phyloP scores from a whole-genome alignment of 2,329 filamentous ascomycete species.

The Colletotrichum godetiae region DNA sequence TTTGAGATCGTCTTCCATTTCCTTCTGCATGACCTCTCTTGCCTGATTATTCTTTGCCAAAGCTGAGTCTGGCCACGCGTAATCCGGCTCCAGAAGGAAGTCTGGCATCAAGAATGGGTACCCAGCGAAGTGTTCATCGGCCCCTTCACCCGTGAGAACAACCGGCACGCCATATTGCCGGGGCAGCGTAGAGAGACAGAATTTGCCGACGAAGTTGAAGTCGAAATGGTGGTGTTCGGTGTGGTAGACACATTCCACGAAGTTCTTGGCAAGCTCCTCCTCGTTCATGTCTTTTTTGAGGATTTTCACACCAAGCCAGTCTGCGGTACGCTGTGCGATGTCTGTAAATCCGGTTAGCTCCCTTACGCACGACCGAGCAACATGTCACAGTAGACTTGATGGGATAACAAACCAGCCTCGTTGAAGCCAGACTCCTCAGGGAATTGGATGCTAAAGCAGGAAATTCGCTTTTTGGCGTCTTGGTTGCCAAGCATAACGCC shows the following conservation, averaged over 20 bases:
- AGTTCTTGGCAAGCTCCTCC: slow-evolving; percentile 42
- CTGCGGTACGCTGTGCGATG: slow-evolving; percentile 47
- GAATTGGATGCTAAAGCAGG: slow-evolving; percentile 63
- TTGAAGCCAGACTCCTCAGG: slow-evolving; percentile 59
- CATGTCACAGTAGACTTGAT: no score
- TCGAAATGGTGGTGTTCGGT: slow-evolving; percentile 52
- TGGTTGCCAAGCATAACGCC: slow-evolving; percentile 57
- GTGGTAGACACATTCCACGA: slow-evolving; percentile 45
- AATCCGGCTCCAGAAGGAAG: slow-evolving; percentile 60
- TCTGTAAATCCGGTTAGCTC: slow-evolving; percentile 15
- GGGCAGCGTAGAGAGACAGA: slow-evolving; percentile 57
- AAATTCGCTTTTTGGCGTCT: slow-evolving; percentile 40
- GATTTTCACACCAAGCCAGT: slow-evolving; percentile 46
- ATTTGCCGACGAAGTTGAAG: slow-evolving; percentile 64
- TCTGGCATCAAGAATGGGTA: slow-evolving; percentile 60
- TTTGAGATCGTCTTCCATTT: slow-evolving; percentile 21
- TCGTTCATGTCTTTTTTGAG: slow-evolving; percentile 43
- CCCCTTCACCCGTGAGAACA: slow-evolving; percentile 63
- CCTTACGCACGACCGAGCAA: fast-evolving
- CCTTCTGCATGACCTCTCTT: slow-evolving; percentile 13
- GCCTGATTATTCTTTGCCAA: background rate
- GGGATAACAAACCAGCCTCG: slow-evolving; percentile 52
- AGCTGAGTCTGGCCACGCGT: slow-evolving; percentile 42
- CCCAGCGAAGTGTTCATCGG: slow-evolving; percentile 66
- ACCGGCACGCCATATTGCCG: slow-evolving; percentile 62